phyloP scores from a whole-genome alignment of 2,329 filamentous ascomycete species.

The Cordyceps militaris region DNA sequence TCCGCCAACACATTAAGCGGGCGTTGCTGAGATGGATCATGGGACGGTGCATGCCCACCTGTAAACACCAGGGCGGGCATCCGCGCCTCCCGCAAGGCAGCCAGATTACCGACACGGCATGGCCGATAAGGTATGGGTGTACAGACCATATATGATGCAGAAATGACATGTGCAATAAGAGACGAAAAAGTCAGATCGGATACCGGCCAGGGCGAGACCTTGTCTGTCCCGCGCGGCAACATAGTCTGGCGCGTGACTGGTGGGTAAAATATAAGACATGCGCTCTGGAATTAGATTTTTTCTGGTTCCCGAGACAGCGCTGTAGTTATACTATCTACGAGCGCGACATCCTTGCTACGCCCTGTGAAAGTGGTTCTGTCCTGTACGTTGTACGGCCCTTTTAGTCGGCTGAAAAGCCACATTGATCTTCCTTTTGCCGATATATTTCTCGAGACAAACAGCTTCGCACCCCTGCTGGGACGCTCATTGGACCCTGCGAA shows the following conservation, averaged over 20 bases:
- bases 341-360: background rate
- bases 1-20: background rate
- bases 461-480: background rate
- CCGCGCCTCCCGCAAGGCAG: conserved; percentile 1
- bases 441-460: background rate
- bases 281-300: background rate
- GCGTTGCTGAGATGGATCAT: background rate
- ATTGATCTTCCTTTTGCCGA: background rate
- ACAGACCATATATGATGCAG: background rate
- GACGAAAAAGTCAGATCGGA: conserved; percentile 2
- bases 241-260: background rate
- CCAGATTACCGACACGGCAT: conserved; percentile 5
- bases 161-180: background rate
- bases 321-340: too few relatives aligned
- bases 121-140: conserved; percentile 9
- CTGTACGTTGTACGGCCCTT: background rate
- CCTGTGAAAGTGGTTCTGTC: background rate
- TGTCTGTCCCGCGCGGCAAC: background rate
- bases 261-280: background rate
- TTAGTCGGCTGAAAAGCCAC: background rate
- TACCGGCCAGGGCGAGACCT: conserved; percentile 4
- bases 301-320: background rate
- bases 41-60: background rate
- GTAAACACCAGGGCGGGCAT: background rate
- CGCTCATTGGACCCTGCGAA: background rate